A percentile compares a stretch with the other conserved stretches of the same genome.
Conservation (phyloP, 2,329 filamentous ascomycete genomes). For the Aspergillus alliaceus region DNA sequence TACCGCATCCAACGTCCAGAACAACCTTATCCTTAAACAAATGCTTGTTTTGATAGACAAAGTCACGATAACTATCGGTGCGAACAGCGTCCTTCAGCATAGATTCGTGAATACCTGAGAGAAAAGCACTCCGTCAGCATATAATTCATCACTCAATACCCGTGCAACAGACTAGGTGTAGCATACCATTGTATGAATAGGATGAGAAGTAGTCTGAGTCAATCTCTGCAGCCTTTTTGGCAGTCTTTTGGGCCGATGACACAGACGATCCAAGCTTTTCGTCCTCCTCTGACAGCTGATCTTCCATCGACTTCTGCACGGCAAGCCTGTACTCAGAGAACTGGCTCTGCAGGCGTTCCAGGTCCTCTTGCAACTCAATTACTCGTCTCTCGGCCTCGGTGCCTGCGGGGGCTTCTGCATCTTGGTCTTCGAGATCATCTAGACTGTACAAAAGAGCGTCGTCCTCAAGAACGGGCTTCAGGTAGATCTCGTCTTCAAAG, state of each 20-base stretch:
- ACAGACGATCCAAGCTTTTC: conserved; percentile 35
- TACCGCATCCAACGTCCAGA: conserved; percentile 85
- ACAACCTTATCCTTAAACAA: conserved; percentile 84
- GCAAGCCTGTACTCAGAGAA: conserved; percentile 66
- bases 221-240: conserved; percentile 47
- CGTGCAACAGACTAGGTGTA: not conserved
- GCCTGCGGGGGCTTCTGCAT: conserved; percentile 24
- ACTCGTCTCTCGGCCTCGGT: conserved; percentile 48
- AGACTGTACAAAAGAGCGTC: conserved; percentile 86
- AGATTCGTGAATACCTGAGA: conserved; percentile 81
- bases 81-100: conserved; percentile 91
- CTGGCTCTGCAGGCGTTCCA: conserved; percentile 59
- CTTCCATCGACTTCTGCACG: conserved; percentile 66
- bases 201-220: conserved; percentile 65
- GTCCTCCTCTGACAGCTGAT: conserved; percentile 61
- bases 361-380: conserved; percentile 62
- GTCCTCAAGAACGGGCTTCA: conserved; percentile 83
- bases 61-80: conserved; percentile 90
- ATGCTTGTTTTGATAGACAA: conserved; percentile 88
- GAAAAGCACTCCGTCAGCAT: not conserved
- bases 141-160: not conserved
- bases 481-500: conserved; percentile 75
- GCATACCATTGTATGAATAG: conserved; percentile 67
- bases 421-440: conserved; percentile 66
- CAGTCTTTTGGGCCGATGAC: conserved; percentile 28